Evolutionary conservation across 768 basidiomycete genomes (phyloP).

Genomic region (Suillus plorans): DNA sequence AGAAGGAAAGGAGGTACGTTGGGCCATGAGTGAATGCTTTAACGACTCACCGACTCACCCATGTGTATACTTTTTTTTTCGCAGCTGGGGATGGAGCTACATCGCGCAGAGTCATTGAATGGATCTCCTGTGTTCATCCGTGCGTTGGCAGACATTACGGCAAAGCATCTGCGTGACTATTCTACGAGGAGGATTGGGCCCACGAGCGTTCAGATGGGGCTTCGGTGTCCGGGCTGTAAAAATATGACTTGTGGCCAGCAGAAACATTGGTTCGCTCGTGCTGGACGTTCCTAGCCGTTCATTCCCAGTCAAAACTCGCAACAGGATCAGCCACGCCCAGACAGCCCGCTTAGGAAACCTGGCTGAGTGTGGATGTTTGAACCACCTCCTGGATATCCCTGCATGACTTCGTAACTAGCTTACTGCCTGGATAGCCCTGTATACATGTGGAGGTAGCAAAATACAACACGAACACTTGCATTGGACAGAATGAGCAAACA

Average conservation of each 20-base stretch:
- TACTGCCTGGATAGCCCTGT: background rate
- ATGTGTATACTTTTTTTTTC: conserved; percentile 8
- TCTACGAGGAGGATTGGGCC: conserved; percentile 54
- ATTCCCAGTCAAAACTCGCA: too few relatives aligned
- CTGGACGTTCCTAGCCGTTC: conserved; percentile 47
- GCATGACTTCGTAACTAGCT: background rate
- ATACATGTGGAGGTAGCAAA: background rate
- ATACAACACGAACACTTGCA: too few relatives aligned
- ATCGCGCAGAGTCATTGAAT: conserved; percentile 89
- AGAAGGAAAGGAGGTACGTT: conserved; percentile 84
- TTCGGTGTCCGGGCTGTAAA: conserved; percentile 93
- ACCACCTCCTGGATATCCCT: too few relatives aligned
- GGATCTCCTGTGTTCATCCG: conserved; percentile 95
- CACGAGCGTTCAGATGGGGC: conserved; percentile 73
- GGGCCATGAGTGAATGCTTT: background rate
- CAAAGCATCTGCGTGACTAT: conserved; percentile 72
- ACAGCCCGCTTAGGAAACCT: too few relatives aligned
- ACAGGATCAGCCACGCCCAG: too few relatives aligned
- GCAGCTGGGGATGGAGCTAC: conserved; percentile 88
- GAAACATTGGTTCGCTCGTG: conserved; percentile 87
- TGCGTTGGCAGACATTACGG: conserved; percentile 88
- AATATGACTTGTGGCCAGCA: conserved; percentile 85
- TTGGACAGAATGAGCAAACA: too few relatives aligned
- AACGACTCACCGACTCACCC: conserved; percentile 6
- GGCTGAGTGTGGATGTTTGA: too few relatives aligned